Evolutionary conservation across 768 basidiomycete species (phyloP), one percentile per base, ranked within the genome.

Genomic region (Collybia sordida): DNA sequence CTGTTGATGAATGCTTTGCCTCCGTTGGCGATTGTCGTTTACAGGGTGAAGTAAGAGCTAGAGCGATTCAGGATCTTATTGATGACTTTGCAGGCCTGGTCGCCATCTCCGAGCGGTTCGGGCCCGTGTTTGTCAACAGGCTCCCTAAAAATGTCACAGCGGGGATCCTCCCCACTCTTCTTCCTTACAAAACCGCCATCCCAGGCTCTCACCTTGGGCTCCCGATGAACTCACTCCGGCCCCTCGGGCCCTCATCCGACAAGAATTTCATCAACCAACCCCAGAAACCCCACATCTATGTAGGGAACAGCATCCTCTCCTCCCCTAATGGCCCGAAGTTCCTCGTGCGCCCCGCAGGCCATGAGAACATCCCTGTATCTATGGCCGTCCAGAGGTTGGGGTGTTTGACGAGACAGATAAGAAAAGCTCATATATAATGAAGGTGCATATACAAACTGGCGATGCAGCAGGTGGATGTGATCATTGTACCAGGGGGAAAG

Each of bases 91-190:
- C 71, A 72, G 12, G 65, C 62, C 60, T 3, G 69, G 98, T 99
- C 56, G 97, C 97, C 12, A 95, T 92, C 0, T 91, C 93, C 5
- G 97, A 96, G 0, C 85, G 97, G 24, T 97, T 97, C 0, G 96
- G 96, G 1, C 97, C 97, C 43, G 97, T 98, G 42, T 85, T 99
- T 52, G 95, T 99, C 53, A 97, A 99, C 64, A 78, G 98, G 17
- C 96, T 97, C n/a, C 98, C 98, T 70, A 96, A 99, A 68, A 83
- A 98, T 45, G 98, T 97, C 0, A 97, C 97, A 2, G 85, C 88
- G 27, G 87, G 97, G 59, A 80, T 98, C 39, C 85, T 86, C 51
- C 84, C 84, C 0, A 83, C 97, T 22, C 75, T 97, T 57, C 88
- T 93, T 9, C 87, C 79, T 78, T 93, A 82, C 66, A 88, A 84